Conservation (phyloP, 2,329 filamentous ascomycete species). For the Tolypocladium tundrense region DNA sequence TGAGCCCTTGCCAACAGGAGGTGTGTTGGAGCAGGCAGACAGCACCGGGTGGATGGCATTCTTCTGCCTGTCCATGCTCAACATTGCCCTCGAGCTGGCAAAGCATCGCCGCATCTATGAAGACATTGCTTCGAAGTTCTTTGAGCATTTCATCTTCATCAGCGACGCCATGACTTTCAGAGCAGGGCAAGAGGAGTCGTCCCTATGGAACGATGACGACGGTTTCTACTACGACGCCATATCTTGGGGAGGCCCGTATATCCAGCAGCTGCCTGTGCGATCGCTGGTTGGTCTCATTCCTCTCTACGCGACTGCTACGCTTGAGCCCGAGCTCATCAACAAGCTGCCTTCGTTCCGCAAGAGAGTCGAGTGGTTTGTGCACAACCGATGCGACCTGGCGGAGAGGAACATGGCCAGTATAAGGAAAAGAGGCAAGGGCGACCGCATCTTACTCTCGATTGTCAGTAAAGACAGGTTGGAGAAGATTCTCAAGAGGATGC, state of each 20-base stretch:
- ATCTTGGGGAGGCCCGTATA: conserved; percentile 88
- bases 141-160: conserved; percentile 97
- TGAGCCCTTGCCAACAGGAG: conserved; percentile 85
- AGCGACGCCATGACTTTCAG: conserved; percentile 93
- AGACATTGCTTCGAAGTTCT: conserved; percentile 96
- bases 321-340: conserved; percentile 90
- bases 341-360: conserved; percentile 89
- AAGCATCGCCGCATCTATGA: conserved; percentile 94
- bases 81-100: conserved; percentile 88
- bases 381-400: conserved; percentile 75
- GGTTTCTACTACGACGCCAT: conserved; percentile 99
- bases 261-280: conserved; percentile 82
- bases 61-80: conserved; percentile 92
- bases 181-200: conserved; percentile 62
- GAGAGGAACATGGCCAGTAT: conserved; percentile 94
- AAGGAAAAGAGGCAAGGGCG: conserved; percentile 77
- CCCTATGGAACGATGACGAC: conserved; percentile 92
- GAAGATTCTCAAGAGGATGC: conserved; percentile 82
- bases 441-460: conserved; percentile 77
- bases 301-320: conserved; percentile 80
- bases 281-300: conserved; percentile 92
- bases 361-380: conserved; percentile 86
- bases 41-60: conserved; percentile 99
- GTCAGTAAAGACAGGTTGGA: conserved; percentile 88
- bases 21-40: conserved; percentile 90